Evolutionary conservation across 306 rosid genomes (phyloP).

Genomic region (Psophocarpus tetragonolobus): DNA sequence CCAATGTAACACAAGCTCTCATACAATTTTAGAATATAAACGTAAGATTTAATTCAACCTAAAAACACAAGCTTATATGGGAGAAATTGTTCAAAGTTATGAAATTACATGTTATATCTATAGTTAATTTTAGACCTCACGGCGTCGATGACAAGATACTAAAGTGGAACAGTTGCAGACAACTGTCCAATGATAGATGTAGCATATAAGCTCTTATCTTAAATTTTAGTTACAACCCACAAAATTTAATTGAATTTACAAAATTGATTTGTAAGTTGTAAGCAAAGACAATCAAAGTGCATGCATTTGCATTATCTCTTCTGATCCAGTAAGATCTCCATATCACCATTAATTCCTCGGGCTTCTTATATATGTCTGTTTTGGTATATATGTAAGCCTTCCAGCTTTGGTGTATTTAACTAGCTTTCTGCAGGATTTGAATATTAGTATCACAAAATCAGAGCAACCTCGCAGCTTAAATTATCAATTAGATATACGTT

Average conservation of each 20-base stretch:
- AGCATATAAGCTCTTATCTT: too few relatives aligned
- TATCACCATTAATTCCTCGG: background rate
- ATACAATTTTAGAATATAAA: too few relatives aligned
- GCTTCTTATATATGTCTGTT: background rate
- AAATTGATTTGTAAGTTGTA: too few relatives aligned
- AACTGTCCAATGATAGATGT: too few relatives aligned
- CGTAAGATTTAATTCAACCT: background rate
- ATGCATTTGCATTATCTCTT: too few relatives aligned
- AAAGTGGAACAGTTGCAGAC: too few relatives aligned
- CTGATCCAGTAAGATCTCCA: background rate
- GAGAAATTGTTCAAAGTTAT: background rate
- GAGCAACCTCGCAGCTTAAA: too few relatives aligned
- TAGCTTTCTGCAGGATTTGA: background rate
- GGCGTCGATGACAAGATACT: too few relatives aligned
- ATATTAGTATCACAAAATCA: too few relatives aligned
- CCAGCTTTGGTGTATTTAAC: background rate
- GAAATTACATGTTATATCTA: background rate
- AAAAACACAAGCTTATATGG: background rate
- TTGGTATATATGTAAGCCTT: background rate
- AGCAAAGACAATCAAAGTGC: too few relatives aligned
- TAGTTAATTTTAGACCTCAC: background rate
- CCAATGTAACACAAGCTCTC: background rate
- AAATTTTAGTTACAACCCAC: too few relatives aligned
- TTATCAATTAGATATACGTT: background rate
- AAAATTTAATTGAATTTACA: too few relatives aligned